Base-by-base conservation (phyloP, 1,284 basidiomycete species). In the Heliocybe sulcata region DNA sequence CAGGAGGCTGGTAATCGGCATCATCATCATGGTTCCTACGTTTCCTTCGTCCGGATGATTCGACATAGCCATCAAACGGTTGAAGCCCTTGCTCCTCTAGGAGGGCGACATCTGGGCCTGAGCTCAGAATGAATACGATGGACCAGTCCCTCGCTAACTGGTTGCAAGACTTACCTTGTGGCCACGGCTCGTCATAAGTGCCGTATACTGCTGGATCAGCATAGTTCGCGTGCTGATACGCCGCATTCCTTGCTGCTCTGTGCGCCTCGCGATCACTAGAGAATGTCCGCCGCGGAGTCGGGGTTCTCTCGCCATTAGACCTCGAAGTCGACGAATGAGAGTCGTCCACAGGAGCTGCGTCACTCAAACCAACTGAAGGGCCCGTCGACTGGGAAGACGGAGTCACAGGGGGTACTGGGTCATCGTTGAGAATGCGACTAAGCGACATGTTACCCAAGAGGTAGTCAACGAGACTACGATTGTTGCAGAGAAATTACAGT, bases 361-460 rank as follows among this genome's bases (percentile, higher is more conserved):
- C 38, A 42, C 4, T 42, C 16, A 20, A n/a, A 6, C 14, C 14
- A 25, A 29, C 23, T 6, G 47, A 29, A 25, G 47, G 47, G 14
- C 6, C 23, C 47, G 22, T 25, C 20, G 60, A 38, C 19, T 59
- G 58, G 9, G 59, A 55, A 45, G 64, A 59, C 48, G 63, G 60
- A 51, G 62, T 60, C 26, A 59, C 57, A 16, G 63, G 63, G n/a
- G 72, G 72, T 14, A 67, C 65, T 10, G 81, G 76, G 59, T 85
- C 81, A 71, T 86, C 81, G 70, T 89, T 89, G 70, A 89, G 81
- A 58, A 89, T 89, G 60, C 80, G 77, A 62, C 80, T 82, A 66
- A 89, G 79, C 53, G 87, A 89, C 86, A 89, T 89, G 22, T 20
- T 49, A 22, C 27, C 12, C 47, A 9, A 22, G 22, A 20, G 38